These are phyloP conservation scores for Sindora glabra DNA, from an alignment of 306 rosid species.

Conservation along the genomic window DNA sequence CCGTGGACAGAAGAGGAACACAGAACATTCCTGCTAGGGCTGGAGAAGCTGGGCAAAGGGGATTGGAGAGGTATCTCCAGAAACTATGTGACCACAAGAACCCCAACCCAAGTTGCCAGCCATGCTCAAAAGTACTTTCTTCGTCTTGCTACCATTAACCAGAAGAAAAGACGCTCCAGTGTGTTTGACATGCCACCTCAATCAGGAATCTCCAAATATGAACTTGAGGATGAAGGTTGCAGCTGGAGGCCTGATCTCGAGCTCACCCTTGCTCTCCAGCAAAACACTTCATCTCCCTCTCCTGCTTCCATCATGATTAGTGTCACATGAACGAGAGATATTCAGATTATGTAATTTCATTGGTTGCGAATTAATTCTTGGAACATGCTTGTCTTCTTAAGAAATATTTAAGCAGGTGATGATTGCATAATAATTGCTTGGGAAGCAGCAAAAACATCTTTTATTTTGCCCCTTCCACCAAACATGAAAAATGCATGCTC, in stretches of 20 bases:
- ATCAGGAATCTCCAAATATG: constrained; percentile 5
- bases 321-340: constrained; percentile 41
- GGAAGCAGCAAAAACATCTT: too few species aligned
- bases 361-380: too few species aligned
- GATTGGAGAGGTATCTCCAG: constrained; percentile 92
- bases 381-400: too few species aligned
- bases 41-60: constrained; percentile 81
- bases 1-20: constrained; percentile 98
- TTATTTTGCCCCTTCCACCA: too few species aligned
- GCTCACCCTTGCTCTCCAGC: constrained; percentile 66
- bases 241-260: constrained; percentile 41
- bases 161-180: constrained; percentile 76
- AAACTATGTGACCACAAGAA: constrained; percentile 69
- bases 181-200: constrained; percentile 47
- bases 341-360: too few species aligned
- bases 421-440: too few species aligned
- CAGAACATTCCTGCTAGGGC: constrained; percentile 65
- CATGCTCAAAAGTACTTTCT: constrained; percentile 94
- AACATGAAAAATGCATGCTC: too few species aligned
- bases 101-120: constrained; percentile 95
- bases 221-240: constrained; percentile 17
- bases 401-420: too few species aligned
- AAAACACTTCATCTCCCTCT: constrained; percentile 31
- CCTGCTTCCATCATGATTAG: constrained; percentile 45
- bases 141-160: constrained; percentile 40